Conservation (phyloP, 139 green algal genomes). For the Picochlorum sp. region DNA sequence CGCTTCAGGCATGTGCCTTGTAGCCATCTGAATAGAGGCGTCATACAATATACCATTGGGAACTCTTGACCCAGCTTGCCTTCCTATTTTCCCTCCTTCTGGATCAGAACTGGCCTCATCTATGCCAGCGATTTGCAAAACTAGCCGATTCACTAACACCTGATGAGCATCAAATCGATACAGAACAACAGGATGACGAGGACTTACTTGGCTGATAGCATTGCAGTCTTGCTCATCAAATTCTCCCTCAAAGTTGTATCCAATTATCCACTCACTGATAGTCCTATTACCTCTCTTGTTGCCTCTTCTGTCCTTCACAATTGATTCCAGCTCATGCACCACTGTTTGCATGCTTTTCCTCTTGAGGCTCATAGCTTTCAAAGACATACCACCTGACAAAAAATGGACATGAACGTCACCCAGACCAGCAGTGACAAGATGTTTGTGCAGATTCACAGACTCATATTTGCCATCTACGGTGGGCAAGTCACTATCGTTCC, state of each 20-base stretch:
- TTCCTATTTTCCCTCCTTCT: constrained; percentile 14
- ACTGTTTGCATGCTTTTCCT: constrained; percentile 12
- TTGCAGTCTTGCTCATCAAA: background rate
- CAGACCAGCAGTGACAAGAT: constrained; percentile 25
- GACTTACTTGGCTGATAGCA: constrained; percentile 22
- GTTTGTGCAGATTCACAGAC: background rate
- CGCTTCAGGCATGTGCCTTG: constrained; percentile 7
- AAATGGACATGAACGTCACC: constrained; percentile 61
- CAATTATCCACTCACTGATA: constrained; percentile 36
- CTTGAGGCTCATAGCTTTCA: constrained; percentile 27
- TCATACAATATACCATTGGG: constrained; percentile 37
- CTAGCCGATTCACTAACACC: constrained; percentile 11
- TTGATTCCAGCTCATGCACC: background rate
- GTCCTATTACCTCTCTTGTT: constrained; percentile 49
- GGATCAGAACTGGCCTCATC: constrained; percentile 13
- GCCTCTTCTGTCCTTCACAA: constrained; percentile 15
- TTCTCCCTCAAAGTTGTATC: constrained; percentile 11
- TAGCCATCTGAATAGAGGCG: constrained; percentile 6
- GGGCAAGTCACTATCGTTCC: background rate
- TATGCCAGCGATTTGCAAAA: constrained; percentile 34
- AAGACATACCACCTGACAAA: constrained; percentile 34
- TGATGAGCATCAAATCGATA: constrained; percentile 29
- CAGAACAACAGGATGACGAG: constrained; percentile 19
- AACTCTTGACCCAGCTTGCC: background rate
- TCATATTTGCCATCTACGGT: background rate